These are phyloP conservation scores for Cryptococcus maquisensis DNA, from an alignment of 1,284 basidiomycete genomes.

Conservation along the genomic window DNA sequence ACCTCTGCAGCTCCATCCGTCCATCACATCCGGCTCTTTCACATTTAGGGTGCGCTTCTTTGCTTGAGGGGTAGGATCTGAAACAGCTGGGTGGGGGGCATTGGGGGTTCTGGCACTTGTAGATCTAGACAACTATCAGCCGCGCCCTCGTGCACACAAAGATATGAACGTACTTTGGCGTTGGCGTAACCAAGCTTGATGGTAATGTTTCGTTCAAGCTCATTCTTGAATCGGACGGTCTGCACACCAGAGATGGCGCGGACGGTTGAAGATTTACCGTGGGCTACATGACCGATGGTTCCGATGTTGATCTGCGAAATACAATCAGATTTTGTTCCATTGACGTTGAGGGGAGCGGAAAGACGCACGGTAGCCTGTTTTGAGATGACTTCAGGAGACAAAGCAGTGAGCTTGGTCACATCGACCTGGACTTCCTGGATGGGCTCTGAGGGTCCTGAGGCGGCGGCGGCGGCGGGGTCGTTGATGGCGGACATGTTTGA, in stretches of 20 bases:
- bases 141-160: background rate
- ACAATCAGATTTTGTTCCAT: background rate
- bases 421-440: constrained; percentile 61
- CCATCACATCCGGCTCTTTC: constrained; percentile 87
- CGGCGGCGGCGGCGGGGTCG: constrained; percentile 32
- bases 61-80: constrained; percentile 86
- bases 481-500: constrained; percentile 31
- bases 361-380: constrained; percentile 72
- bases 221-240: constrained; percentile 99
- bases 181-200: constrained; percentile 99
- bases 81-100: constrained; percentile 94
- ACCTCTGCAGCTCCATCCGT: constrained; percentile 79
- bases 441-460: constrained; percentile 18
- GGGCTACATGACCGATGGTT: constrained; percentile 94
- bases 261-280: constrained; percentile 98
- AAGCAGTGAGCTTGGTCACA: constrained; percentile 73
- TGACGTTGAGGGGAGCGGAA: background rate
- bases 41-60: constrained; percentile 89
- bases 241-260: constrained; percentile 99
- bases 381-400: constrained; percentile 93
- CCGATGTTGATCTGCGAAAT: constrained; percentile 51
- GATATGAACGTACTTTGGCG: constrained; percentile 69
- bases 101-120: constrained; percentile 90
- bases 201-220: constrained; percentile 95
- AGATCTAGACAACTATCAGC: constrained; percentile 62